These are phyloP conservation scores for Cryptomeria japonica DNA, from an alignment of 75 land plant genomes.

Conservation along the genomic window DNA sequence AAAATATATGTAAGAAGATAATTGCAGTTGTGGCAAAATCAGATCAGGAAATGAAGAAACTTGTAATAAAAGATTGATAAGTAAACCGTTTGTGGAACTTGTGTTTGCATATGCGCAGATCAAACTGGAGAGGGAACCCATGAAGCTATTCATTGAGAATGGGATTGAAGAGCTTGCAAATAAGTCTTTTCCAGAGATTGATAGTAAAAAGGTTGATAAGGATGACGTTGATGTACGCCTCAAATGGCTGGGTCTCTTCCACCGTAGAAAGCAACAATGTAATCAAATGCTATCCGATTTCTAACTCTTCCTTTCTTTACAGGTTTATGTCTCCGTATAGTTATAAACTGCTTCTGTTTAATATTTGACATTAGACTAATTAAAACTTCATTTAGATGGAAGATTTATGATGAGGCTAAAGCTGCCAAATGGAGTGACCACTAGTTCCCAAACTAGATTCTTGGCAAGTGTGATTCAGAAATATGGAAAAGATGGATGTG, in stretches of 20 bases:
- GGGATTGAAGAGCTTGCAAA: conserved; percentile 73
- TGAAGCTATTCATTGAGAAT: conserved; percentile 71
- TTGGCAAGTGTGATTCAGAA: conserved; percentile 66
- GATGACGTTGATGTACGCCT: conserved; percentile 90
- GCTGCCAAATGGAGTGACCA: conserved; percentile 96
- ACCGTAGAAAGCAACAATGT: conserved; percentile 95
- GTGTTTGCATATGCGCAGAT: conserved; percentile 20
- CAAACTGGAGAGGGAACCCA: conserved; percentile 92
- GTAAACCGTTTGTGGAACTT: not conserved
- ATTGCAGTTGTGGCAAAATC: not conserved
- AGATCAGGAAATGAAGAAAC: not conserved
- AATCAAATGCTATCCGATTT: conserved; percentile 7
- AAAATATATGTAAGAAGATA: no score
- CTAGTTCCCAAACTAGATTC: conserved; percentile 80
- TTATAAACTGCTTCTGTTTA: not conserved
- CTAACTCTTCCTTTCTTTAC: not conserved
- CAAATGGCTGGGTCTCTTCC: conserved; percentile 98
- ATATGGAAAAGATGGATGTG: conserved; percentile 90
- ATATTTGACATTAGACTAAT: not conserved
- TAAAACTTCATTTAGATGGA: conserved; percentile 55
- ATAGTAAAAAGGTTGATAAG: conserved; percentile 55
- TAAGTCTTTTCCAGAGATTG: conserved; percentile 70
- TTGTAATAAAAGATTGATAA: not conserved
- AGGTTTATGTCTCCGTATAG: not conserved
- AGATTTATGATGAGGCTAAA: conserved; percentile 97